Conservation (phyloP, 768 basidiomycete genomes). For the Lentinula sp. region DNA sequence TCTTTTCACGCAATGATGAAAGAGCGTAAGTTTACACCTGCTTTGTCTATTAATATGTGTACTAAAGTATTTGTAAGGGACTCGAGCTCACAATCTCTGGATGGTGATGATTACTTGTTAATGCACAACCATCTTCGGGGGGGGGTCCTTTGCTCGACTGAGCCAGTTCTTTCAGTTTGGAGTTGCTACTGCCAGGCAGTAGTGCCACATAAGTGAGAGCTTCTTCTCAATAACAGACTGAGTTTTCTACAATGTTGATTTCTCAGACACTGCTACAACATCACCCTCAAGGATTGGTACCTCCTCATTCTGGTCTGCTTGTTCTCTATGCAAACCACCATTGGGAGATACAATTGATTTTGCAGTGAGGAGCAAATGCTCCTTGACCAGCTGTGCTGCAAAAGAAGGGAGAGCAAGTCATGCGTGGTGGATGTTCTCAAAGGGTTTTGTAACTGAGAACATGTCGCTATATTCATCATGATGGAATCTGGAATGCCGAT, state of each 20-base stretch:
- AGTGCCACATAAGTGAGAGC: slow-evolving; percentile 6
- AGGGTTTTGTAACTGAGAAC: neutral
- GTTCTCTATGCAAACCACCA: neutral
- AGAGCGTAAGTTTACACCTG: slow-evolving; percentile 11
- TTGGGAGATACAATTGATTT: neutral
- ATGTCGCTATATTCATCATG: neutral
- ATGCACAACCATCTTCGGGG: neutral
- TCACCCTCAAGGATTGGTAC: neutral
- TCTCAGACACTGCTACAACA: neutral
- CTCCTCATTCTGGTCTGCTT: neutral
- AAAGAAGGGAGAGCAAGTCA: slow-evolving; percentile 10
- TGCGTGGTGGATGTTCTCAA: slow-evolving; percentile 4
- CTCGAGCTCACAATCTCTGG: neutral
- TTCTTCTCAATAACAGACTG: neutral
- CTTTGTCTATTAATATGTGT: neutral
- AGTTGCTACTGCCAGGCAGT: neutral
- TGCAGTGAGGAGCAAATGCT: neutral
- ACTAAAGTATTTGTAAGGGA: neutral
- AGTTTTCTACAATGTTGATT: neutral
- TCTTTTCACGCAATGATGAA: neutral
- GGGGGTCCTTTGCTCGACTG: slow-evolving; percentile 1
- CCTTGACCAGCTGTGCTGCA: slow-evolving; percentile 6
- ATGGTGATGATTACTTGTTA: neutral
- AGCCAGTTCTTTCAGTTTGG: neutral
- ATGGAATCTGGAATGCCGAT: neutral